A percentile compares a stretch with the other conserved stretches of the same genome.
phyloP scores from a whole-genome alignment of 2,329 filamentous ascomycete species.

The Alternaria conjuncta region DNA sequence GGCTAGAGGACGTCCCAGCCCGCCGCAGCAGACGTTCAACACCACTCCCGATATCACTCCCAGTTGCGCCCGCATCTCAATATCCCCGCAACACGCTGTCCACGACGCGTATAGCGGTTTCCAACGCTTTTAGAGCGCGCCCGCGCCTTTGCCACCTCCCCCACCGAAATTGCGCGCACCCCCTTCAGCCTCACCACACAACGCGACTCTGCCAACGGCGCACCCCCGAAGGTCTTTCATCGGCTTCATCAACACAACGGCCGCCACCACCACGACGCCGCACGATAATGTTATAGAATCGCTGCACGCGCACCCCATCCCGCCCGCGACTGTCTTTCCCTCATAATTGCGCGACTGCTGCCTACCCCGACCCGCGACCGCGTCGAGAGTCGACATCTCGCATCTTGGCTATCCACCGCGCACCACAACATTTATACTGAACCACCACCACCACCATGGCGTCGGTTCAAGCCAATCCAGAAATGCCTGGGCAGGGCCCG shows the following conservation, averaged over 20 bases:
- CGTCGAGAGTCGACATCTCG: slow-evolving; percentile 20
- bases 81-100: slow-evolving; percentile 44
- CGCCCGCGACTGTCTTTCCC: slow-evolving; percentile 33
- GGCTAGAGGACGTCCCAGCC: slow-evolving; percentile 12
- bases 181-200: slow-evolving; percentile 31
- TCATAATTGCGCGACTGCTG: slow-evolving; percentile 28
- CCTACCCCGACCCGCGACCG: slow-evolving; percentile 23
- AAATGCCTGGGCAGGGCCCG: slow-evolving; percentile 68
- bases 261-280: slow-evolving; percentile 35
- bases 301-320: slow-evolving; percentile 29
- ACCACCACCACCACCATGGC: slow-evolving; percentile 64
- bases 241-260: slow-evolving; percentile 37
- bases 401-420: slow-evolving; percentile 22
- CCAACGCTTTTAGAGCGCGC: slow-evolving; percentile 32
- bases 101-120: slow-evolving; percentile 42
- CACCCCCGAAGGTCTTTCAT: slow-evolving; percentile 39
- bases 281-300: slow-evolving; percentile 47
- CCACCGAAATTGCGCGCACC: slow-evolving; percentile 36
- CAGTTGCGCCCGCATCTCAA: slow-evolving; percentile 44
- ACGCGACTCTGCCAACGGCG: slow-evolving; percentile 43
- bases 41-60: slow-evolving; percentile 40
- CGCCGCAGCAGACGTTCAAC: slow-evolving; percentile 23
- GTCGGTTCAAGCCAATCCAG: slow-evolving; percentile 76
- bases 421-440: slow-evolving; percentile 16
- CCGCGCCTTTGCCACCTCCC: slow-evolving; percentile 32